phyloP scores from a whole-genome alignment of 192 early-diverging fungal species.

The Radiomyces spectabilis region DNA sequence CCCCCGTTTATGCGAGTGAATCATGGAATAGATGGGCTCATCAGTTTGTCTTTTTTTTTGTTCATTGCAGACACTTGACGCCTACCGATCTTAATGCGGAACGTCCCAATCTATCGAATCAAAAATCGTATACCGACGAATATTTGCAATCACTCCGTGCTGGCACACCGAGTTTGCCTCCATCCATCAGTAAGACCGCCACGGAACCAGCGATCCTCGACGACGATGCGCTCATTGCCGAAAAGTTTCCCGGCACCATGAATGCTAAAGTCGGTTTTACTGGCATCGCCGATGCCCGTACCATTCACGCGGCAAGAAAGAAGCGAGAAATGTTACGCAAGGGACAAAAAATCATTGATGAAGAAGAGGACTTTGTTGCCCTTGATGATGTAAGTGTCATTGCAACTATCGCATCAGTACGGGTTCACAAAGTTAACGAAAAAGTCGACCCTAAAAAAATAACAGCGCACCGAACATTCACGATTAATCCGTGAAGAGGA shows the following conservation, averaged over 20 bases:
- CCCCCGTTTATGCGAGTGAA: no score
- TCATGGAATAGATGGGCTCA: not conserved
- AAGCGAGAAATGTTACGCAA: constrained; percentile 42
- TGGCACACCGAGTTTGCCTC: constrained; percentile 13
- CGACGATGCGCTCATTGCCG: constrained; percentile 24
- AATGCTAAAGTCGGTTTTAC: constrained; percentile 18
- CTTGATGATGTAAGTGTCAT: constrained; percentile 11
- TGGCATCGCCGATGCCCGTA: constrained; percentile 39
- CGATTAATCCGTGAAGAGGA: constrained; percentile 52
- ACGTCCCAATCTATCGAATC: no score
- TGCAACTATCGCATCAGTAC: no score
- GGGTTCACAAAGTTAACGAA: no score
- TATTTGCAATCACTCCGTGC: constrained; percentile 3
- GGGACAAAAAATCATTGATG: constrained; percentile 14
- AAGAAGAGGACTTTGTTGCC: constrained; percentile 23
- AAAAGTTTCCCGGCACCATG: constrained; percentile 36
- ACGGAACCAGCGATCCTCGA: not conserved
- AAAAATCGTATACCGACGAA: constrained; percentile 18
- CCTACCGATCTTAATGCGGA: no score
- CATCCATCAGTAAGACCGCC: constrained; percentile 1
- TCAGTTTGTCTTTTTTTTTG: not conserved
- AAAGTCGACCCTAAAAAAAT: no score
- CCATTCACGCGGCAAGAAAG: constrained; percentile 48
- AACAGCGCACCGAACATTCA: no score
- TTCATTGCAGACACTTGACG: no score